Base-by-base conservation (phyloP, 2,329 filamentous ascomycete genomes). In the Leptographium flavum region DNA sequence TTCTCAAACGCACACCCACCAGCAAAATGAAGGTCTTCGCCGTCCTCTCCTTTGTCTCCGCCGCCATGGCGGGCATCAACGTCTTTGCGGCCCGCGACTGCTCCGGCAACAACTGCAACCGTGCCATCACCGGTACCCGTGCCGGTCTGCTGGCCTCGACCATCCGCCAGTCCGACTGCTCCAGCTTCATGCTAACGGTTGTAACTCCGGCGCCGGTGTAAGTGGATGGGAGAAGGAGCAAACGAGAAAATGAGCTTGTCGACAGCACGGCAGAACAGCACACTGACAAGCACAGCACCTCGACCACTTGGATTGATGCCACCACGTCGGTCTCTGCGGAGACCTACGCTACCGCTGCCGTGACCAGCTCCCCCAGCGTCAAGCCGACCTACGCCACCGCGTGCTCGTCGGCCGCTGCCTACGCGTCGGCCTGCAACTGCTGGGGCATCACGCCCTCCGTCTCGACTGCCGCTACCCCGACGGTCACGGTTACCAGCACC, bases 71-170 rank as follows among this genome's bases (percentile, higher is more conserved):
- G 45, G 43, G 39, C 30, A 41, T 42, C 46, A 38, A 56, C 53
- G 55, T 58, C 45, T 47, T 66, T 30, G 57, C 63, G 46, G 52
- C 54, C 50, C 63, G 63, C 47, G 52, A 49, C 47, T 66, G 62
- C 55, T 50, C 57, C 49, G 63, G 60, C 53, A 64, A 69, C 60
- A 69, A 68, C 60, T 69, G 66, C 60, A 65, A 65, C 57, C 63
- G 65, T 41, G 62, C 64, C 47, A 61, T 69, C 49, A 68, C 65
- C 36, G 65, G 65, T 47, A 68, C 64, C 45, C 59, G 63, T 22
- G 60, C 63, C 55, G 68, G 65, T 57, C 68, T 67, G 56, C 55
- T 63, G 54, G 48, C 52, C 46, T 59, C 60, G 38, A 61, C 60
- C 42, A 57, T 67, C 17, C 50, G 49, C 47, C 32, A 42, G 39